Conservation (phyloP, 1,139 yeast genomes). For the Saccharomycopsis crataegensis region DNA sequence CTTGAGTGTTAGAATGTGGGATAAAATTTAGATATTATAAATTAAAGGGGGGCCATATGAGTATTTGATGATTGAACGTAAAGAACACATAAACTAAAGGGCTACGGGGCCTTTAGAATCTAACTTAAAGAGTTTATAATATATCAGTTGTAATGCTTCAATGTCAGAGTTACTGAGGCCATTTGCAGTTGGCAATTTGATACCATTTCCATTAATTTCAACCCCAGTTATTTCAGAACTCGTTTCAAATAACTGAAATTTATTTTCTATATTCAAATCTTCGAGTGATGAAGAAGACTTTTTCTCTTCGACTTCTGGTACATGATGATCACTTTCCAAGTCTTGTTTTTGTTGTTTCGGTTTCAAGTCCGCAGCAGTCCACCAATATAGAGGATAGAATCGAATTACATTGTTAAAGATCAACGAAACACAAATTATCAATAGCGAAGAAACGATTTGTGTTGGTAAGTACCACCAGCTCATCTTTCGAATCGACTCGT, state of each 20-base stretch:
- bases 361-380: constrained; percentile 29
- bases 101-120: too few relatives aligned
- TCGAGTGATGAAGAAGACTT: neutral
- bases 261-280: neutral
- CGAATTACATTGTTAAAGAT: constrained; percentile 50
- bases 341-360: neutral
- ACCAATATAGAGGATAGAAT: constrained; percentile 57
- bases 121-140: neutral
- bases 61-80: too few relatives aligned
- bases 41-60: too few relatives aligned
- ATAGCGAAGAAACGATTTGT: constrained; percentile 43
- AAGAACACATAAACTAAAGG: too few relatives aligned
- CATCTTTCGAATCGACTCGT: constrained; percentile 38
- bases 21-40: too few relatives aligned
- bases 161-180: neutral
- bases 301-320: neutral
- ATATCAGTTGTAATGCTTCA: neutral
- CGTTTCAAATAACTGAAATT: neutral
- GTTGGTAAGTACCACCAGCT: constrained; percentile 67
- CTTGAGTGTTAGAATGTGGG: too few relatives aligned
- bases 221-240: neutral
- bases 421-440: constrained; percentile 47
- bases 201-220: neutral
- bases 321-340: neutral
- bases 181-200: neutral